These are phyloP conservation scores for Chenopodium formosanum DNA, from an alignment of 148 eudicot genomes.

Conservation along the genomic window DNA sequence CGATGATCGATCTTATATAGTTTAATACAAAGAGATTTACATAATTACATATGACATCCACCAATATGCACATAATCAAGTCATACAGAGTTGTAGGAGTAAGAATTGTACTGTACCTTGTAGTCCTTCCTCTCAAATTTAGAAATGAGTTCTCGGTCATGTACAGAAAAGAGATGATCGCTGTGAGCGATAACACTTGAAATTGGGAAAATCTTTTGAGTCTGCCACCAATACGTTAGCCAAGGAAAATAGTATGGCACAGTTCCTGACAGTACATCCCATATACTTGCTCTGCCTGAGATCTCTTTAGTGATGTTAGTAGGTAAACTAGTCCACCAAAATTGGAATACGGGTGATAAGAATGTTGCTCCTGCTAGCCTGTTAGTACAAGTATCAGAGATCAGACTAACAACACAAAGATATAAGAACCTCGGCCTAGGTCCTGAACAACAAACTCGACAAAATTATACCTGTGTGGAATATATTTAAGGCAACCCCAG, in stretches of 20 bases:
- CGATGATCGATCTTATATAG: neutral
- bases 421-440: neutral
- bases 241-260: slow-evolving; percentile 64
- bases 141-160: slow-evolving; percentile 37
- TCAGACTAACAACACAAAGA: neutral
- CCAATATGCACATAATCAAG: neutral
- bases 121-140: slow-evolving; percentile 6
- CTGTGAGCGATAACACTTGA: slow-evolving; percentile 34
- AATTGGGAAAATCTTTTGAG: slow-evolving; percentile 61
- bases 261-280: slow-evolving; percentile 54
- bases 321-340: slow-evolving; percentile 62
- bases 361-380: slow-evolving; percentile 76
- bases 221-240: slow-evolving; percentile 83
- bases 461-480: slow-evolving; percentile 67
- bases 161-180: slow-evolving; percentile 34
- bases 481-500: slow-evolving; percentile 69
- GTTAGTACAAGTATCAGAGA: neutral
- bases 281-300: slow-evolving; percentile 23
- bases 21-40: too few species aligned
- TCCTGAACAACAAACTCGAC: neutral
- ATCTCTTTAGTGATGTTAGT: slow-evolving; percentile 44
- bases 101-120: slow-evolving; percentile 6
- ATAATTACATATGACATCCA: too few species aligned
- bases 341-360: slow-evolving; percentile 55
- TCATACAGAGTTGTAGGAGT: neutral